Percentiles rank a stretch among this genome's conserved stretches.
These are phyloP conservation scores for Pulveroboletus sp. DNA, from an alignment of 768 basidiomycete genomes.

Conservation along the genomic window DNA sequence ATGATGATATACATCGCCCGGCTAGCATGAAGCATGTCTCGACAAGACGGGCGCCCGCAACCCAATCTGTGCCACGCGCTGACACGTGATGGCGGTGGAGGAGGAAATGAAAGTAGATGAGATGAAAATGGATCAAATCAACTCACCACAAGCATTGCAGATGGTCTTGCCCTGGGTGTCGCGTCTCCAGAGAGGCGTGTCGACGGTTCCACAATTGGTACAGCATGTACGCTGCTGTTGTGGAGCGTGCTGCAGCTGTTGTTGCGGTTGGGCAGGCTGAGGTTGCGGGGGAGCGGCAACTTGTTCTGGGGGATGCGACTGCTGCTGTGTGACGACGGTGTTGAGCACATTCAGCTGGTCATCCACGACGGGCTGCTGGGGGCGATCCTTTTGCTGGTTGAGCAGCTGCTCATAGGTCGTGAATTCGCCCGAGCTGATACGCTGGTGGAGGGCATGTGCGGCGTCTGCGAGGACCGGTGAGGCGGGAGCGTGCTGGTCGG, in stretches of 20 bases:
- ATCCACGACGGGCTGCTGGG: constrained; percentile 14
- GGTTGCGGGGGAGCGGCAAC: constrained; percentile 26
- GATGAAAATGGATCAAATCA: constrained; percentile 26
- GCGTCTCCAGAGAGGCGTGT: constrained; percentile 82
- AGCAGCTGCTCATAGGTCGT: constrained; percentile 30
- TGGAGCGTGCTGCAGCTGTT: constrained; percentile 23
- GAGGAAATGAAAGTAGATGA: constrained; percentile 32
- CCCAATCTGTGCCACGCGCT: constrained; percentile 27
- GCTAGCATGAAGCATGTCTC: constrained; percentile 25
- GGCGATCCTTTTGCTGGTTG: constrained; percentile 29
- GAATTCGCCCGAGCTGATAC: constrained; percentile 26
- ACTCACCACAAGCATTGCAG: constrained; percentile 89
- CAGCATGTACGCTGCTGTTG: constrained; percentile 46
- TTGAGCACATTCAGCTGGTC: constrained; percentile 11
- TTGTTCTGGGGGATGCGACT: constrained; percentile 18
- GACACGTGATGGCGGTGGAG: constrained; percentile 39
- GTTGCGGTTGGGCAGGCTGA: constrained; percentile 20
- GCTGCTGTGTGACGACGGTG: constrained; percentile 15
- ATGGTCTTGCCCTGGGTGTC: constrained; percentile 77
- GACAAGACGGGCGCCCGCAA: constrained; percentile 29
- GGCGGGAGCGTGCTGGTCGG: constrained; percentile 27
- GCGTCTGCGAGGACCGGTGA: constrained; percentile 21
- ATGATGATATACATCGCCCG: constrained; percentile 33
- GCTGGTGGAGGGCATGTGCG: constrained; percentile 27
- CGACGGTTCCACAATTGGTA: constrained; percentile 70